Conservation (phyloP, 768 basidiomycete species). For the Pleurotus ostreatus region DNA sequence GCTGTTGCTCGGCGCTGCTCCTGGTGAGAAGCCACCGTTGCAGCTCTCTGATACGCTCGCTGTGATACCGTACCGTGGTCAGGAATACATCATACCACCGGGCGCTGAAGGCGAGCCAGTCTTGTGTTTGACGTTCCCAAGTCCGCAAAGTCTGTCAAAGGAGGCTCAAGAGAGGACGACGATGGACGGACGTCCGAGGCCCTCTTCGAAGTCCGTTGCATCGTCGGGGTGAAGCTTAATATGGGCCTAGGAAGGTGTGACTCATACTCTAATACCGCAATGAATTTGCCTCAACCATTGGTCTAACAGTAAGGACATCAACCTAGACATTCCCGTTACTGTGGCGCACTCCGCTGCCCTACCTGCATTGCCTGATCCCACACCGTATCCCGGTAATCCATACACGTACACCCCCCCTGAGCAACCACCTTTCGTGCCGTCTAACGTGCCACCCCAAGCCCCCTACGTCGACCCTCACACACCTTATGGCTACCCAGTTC, state of each 20-base stretch:
- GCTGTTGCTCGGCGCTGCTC: constrained; percentile 41
- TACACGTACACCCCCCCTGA: constrained; percentile 15
- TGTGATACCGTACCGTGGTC: constrained; percentile 66
- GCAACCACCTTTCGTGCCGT: constrained; percentile 18
- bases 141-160: constrained; percentile 58
- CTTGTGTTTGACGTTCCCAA: constrained; percentile 79
- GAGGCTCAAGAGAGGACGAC: constrained; percentile 56
- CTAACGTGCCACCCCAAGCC: constrained; percentile 16
- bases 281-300: not conserved
- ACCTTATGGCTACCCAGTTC: constrained; percentile 30
- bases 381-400: constrained; percentile 12
- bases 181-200: constrained; percentile 40
- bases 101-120: constrained; percentile 72
- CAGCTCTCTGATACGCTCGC: constrained; percentile 66
- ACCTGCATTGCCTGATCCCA: constrained; percentile 33
- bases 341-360: constrained; percentile 63
- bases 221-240: constrained; percentile 57
- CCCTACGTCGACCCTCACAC: constrained; percentile 19
- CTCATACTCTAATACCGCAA: constrained; percentile 1
- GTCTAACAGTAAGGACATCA: constrained; percentile 61
- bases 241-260: constrained; percentile 71
- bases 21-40: constrained; percentile 41
- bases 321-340: constrained; percentile 58
- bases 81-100: constrained; percentile 70
- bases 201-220: constrained; percentile 68